Base-by-base conservation (phyloP, 2,329 filamentous ascomycete genomes). In the Albophoma yamanashiensis region DNA sequence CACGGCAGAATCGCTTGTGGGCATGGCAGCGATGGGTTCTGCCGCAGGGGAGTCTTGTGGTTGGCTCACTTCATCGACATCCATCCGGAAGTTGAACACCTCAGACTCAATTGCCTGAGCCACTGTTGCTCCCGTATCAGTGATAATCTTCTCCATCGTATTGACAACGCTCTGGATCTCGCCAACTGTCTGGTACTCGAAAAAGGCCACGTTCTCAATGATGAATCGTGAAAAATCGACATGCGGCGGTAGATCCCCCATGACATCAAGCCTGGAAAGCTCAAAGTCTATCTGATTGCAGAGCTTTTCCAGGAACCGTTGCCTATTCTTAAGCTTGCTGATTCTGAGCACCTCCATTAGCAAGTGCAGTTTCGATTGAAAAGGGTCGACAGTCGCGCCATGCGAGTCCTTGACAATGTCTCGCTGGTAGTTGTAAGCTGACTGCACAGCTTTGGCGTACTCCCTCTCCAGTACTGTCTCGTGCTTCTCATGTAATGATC, bases 391-490 rank as follows among this genome's bases (percentile, higher is more conserved):
- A 3, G 81, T 87, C 56, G 89, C 91, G 42, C 94, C 94, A 60
- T 84, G 86, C 1, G 86, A 77, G 69, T 95, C 88, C 4, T 86
- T 78, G 59, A 91, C 83, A 52, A 97, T 82, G 65, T 95, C 86
- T 27, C 85, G 84, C 74, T 99, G 95, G 70, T 97, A 99, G 31
- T 84, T 79, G 73, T 92, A 97, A 9, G 92, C 91, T 52, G 90
- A 86, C 62, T 92, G 87, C 14, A 97, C 84, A 14, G 93, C 92
- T 67, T 91, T 89, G 78, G 92, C 89, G 70, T 99, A 97, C 69
- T 97, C 94, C 68, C 94, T 88, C 71, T 99, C 94, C 36, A 97
- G 86, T 60, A 96, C 92, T 0, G 89, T 94, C 73, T 97, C 94
- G 66, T 97, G 91, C 71, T 97, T 96, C 67, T 89, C 86, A 69